phyloP scores from a whole-genome alignment of 768 basidiomycete genomes.

The Leucocoprinus leucothites region DNA sequence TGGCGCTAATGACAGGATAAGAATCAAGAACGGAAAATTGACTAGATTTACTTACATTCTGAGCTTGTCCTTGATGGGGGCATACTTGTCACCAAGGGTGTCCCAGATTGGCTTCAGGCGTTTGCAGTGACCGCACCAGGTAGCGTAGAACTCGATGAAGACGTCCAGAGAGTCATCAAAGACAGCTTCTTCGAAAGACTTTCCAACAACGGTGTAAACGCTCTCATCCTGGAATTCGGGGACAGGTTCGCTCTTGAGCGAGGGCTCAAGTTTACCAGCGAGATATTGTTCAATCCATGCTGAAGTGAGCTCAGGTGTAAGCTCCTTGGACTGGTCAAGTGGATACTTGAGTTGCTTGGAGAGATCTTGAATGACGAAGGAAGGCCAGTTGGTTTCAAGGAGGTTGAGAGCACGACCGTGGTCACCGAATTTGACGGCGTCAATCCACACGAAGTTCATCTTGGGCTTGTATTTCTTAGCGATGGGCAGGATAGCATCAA shows the following conservation, averaged over 20 bases:
- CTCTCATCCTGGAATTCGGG: slow-evolving; percentile 81
- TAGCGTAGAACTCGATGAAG: slow-evolving; percentile 95
- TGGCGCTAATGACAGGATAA: slow-evolving; percentile 55
- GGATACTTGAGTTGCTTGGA: slow-evolving; percentile 87
- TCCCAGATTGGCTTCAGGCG: slow-evolving; percentile 96
- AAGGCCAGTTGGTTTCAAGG: slow-evolving; percentile 81
- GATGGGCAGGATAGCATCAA: slow-evolving; percentile 69
- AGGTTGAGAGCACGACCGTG: slow-evolving; percentile 96
- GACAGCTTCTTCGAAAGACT: slow-evolving; percentile 85
- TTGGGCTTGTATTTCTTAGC: slow-evolving; percentile 81
- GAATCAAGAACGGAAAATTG: slow-evolving; percentile 1
- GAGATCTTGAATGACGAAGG: slow-evolving; percentile 90
- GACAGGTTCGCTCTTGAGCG: slow-evolving; percentile 87
- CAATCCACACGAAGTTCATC: slow-evolving; percentile 98
- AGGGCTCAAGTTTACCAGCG: slow-evolving; percentile 71
- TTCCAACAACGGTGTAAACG: slow-evolving; percentile 82
- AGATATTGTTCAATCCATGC: slow-evolving; percentile 64
- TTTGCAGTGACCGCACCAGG: slow-evolving; percentile 98
- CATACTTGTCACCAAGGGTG: slow-evolving; percentile 81
- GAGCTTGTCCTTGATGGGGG: slow-evolving; percentile 67
- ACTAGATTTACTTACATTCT: slow-evolving; percentile 56
- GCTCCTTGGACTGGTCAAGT: slow-evolving; percentile 60
- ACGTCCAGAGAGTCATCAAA: slow-evolving; percentile 90
- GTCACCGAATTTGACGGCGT: slow-evolving; percentile 91
- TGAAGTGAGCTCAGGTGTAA: slow-evolving; percentile 55